phyloP scores from a whole-genome alignment of 2,329 filamentous ascomycete species.

The Sporothrix mexicana region DNA sequence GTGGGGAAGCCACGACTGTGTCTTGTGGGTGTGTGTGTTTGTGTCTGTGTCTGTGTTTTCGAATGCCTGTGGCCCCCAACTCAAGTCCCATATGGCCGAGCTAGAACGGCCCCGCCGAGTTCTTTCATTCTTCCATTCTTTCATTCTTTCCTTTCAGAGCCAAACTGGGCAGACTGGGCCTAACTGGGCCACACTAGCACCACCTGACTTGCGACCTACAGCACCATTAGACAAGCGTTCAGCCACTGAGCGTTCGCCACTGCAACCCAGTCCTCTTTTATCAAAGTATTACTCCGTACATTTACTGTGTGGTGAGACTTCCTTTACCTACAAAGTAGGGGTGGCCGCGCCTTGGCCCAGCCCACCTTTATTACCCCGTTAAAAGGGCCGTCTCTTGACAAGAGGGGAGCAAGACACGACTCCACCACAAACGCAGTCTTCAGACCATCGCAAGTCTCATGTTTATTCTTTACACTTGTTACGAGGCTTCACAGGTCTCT shows the following conservation, averaged over 20 bases:
- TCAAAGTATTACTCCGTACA: too few species aligned
- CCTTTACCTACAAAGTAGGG: too few species aligned
- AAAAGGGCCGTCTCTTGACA: slow-evolving; percentile 20
- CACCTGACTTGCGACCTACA: not conserved
- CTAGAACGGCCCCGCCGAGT: slow-evolving; percentile 1
- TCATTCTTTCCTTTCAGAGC: not conserved
- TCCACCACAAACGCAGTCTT: not conserved
- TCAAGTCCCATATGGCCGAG: not conserved
- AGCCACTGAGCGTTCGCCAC: not conserved
- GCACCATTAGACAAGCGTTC: not conserved
- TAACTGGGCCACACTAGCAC: not conserved
- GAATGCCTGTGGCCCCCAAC: too few species aligned
- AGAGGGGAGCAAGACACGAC: not conserved
- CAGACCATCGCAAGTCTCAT: not conserved
- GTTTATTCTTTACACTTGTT: not conserved
- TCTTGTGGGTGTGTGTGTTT: not conserved
- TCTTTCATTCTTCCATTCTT: not conserved
- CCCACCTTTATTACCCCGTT: slow-evolving; percentile 16
- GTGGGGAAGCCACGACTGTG: not conserved
- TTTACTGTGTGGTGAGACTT: too few species aligned
- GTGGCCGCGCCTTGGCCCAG: not conserved
- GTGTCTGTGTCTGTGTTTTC: not conserved
- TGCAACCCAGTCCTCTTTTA: too few species aligned
- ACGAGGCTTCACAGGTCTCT: too few species aligned
- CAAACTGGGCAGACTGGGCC: not conserved